These are phyloP conservation scores for Pilatotrama ljubarskyi DNA, from an alignment of 768 basidiomycete genomes.

Conservation along the genomic window DNA sequence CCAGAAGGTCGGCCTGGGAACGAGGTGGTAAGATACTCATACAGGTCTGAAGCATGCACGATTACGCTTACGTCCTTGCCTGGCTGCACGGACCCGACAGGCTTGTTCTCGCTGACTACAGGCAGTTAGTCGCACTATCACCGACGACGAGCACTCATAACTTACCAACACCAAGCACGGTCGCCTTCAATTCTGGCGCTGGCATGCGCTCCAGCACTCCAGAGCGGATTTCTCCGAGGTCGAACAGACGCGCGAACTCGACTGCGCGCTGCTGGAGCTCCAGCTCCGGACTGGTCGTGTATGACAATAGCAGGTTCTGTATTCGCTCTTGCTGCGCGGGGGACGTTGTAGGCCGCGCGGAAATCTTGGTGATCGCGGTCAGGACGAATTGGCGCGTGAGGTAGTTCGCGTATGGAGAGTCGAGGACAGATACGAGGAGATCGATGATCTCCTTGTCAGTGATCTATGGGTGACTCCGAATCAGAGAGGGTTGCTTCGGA, in stretches of 20 bases:
- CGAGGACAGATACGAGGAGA: slow-evolving; percentile 80
- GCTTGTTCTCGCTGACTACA: slow-evolving; percentile 91
- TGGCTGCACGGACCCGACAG: slow-evolving; percentile 86
- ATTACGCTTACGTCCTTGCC: slow-evolving; percentile 61
- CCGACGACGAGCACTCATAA: slow-evolving; percentile 6
- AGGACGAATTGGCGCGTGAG: slow-evolving; percentile 92
- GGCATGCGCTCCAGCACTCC: slow-evolving; percentile 98
- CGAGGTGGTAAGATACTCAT: background rate
- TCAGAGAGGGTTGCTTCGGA: background rate
- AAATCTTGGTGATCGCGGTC: slow-evolving; percentile 86
- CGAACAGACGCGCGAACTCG: slow-evolving; percentile 88
- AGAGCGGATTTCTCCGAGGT: slow-evolving; percentile 66
- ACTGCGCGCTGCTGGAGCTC: slow-evolving; percentile 96
- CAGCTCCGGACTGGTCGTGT: slow-evolving; percentile 85
- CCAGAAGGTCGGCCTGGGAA: slow-evolving; percentile 69
- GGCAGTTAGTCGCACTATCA: slow-evolving; percentile 5
- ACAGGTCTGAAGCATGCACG: slow-evolving; percentile 5
- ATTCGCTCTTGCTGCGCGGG: slow-evolving; percentile 75
- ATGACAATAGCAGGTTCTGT: slow-evolving; percentile 72
- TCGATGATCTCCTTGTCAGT: slow-evolving; percentile 84
- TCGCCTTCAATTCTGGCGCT: slow-evolving; percentile 96
- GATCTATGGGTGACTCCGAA: slow-evolving; percentile 43
- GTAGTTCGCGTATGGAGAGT: slow-evolving; percentile 93
- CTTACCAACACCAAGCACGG: slow-evolving; percentile 89
- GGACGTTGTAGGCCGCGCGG: slow-evolving; percentile 72